phyloP scores from a whole-genome alignment of 768 basidiomycete genomes.

The Candolleomyces aberdarensis region DNA sequence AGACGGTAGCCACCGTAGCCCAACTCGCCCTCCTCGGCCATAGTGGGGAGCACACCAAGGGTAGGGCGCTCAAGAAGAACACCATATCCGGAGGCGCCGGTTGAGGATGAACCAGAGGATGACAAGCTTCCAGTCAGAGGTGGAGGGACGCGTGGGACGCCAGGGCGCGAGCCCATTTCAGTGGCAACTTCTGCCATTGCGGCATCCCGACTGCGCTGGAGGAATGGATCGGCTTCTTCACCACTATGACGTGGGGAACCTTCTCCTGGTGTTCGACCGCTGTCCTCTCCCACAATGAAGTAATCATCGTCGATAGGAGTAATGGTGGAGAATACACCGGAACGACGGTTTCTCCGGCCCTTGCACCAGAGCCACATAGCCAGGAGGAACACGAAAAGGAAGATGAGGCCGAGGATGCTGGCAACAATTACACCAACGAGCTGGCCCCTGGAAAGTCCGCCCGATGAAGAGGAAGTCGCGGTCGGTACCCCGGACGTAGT shows the following conservation, averaged over 20 bases:
- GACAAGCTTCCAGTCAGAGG: slow-evolving; percentile 38
- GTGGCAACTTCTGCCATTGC: slow-evolving; percentile 9
- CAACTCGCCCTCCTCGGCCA: slow-evolving; percentile 28
- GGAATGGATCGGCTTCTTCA: slow-evolving; percentile 66
- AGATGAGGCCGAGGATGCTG: slow-evolving; percentile 55
- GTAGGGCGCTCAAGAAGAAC: slow-evolving; percentile 40
- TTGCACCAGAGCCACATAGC: slow-evolving; percentile 45
- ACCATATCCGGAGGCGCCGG: slow-evolving; percentile 44
- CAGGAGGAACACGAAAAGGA: slow-evolving; percentile 52
- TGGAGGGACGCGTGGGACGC: slow-evolving; percentile 34
- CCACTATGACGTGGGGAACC: slow-evolving; percentile 69
- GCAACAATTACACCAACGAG: slow-evolving; percentile 59
- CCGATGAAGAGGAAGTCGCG: slow-evolving; percentile 3
- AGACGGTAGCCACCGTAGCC: slow-evolving; percentile 28
- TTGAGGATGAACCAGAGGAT: slow-evolving; percentile 38
- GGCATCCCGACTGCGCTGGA: slow-evolving; percentile 32
- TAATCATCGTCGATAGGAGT: slow-evolving; percentile 37
- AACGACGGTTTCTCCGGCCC: slow-evolving; percentile 40
- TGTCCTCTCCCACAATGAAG: slow-evolving; percentile 35
- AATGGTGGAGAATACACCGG: slow-evolving; percentile 25
- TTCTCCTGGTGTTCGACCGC: slow-evolving; percentile 47
- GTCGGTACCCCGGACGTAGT: slow-evolving; percentile 13
- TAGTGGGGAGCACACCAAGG: slow-evolving; percentile 31
- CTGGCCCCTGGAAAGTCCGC: slow-evolving; percentile 34
- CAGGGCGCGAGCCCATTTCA: slow-evolving; percentile 22